Percentiles rank a stretch among this genome's conserved stretches.
phyloP scores from a whole-genome alignment of 306 rosid species.

The Glycine soja region DNA sequence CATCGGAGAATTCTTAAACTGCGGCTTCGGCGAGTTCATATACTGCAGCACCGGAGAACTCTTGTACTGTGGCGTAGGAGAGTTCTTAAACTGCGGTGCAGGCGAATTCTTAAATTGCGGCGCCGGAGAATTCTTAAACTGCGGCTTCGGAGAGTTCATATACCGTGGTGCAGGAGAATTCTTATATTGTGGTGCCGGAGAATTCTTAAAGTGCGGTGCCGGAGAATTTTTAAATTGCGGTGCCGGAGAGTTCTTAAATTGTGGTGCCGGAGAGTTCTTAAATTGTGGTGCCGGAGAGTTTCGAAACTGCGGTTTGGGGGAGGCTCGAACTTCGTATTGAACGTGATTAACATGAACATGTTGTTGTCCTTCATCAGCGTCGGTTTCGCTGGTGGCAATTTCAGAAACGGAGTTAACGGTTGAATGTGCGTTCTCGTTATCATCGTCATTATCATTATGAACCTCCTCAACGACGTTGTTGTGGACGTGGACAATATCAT shows the following conservation, averaged over 20 bases:
- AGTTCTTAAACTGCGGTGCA: neutral
- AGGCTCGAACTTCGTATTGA: neutral
- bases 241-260: too few species aligned
- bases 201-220: neutral
- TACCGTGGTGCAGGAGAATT: neutral
- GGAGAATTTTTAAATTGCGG: conserved; percentile 8
- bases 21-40: neutral
- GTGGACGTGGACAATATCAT: neutral
- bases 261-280: too few species aligned
- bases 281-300: too few species aligned
- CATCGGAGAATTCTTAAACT: conserved; percentile 22
- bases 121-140: conserved; percentile 3
- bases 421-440: neutral
- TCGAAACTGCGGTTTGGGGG: too few species aligned
- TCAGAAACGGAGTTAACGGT: neutral
- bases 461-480: too few species aligned
- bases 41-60: conserved; percentile 15
- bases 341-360: neutral
- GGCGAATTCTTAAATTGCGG: conserved; percentile 22
- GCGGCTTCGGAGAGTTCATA: conserved; percentile 9
- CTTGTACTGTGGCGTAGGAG: conserved; percentile 34
- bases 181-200: neutral
- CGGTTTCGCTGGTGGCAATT: too few species aligned
- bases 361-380: neutral
- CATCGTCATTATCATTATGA: neutral